Base-by-base conservation (phyloP, 306 rosid species). In the Pterocarpus macrocarpus region DNA sequence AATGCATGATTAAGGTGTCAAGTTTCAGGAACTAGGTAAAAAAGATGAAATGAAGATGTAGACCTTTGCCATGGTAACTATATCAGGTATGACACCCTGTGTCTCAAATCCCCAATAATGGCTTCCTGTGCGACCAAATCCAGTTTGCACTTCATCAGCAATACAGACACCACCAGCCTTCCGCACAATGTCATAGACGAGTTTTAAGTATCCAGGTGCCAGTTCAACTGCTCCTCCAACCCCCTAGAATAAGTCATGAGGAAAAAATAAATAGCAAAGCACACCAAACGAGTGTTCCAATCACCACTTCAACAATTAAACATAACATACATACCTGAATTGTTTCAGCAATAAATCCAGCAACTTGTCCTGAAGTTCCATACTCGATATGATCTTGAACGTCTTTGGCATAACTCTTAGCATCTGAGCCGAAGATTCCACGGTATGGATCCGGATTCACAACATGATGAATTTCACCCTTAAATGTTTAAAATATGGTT, bases 21-120 rank as follows among this genome's bases (percentile, higher is more conserved):
- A 17, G 55, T 63, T 70, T 57, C 7, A 33, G 22, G 58, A 81
- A 70, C 32, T 69, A 75, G 45, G 39, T 34, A 13, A 8, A 8
- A 70, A 33, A 17, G 8, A 74, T 64, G 50, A 67, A 39, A 44
- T 53, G 34, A 55, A 44, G 63, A 55, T 80, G 38, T 57, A 71
- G 58, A 94, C 98, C 98, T 95, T 95, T 73, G 97, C 98, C 98
- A 95, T 95, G 68, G 98, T 95, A 49, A 92, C 97, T 73, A 95
- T 95, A 76, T 95, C 97, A 75, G 98, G 98, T 85, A 84, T 73
- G 83, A 95, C 97, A 50, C 87, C 97, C 83, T 94, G 98, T 12
- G 97, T 95, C 79, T 92, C 90, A 63, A 95, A 95, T 69, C 97
- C 98, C 98, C 98, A 94, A 43, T 91, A 94, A 72, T 94, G 93